These are phyloP conservation scores for Fusarium pininemorale DNA, from an alignment of 2,329 filamentous ascomycete species.

Conservation along the genomic window DNA sequence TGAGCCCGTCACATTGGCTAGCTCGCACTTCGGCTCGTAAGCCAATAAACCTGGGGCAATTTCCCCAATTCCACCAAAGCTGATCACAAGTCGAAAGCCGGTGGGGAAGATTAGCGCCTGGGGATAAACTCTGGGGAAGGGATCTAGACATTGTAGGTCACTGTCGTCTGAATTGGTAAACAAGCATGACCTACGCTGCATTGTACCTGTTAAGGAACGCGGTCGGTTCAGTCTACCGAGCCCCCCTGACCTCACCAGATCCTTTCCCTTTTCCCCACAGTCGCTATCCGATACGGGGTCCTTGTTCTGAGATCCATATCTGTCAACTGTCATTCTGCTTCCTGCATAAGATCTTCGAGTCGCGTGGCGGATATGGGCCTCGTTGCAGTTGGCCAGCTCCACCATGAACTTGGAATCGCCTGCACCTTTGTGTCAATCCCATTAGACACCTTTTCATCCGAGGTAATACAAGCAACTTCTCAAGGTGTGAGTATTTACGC, in stretches of 20 bases:
- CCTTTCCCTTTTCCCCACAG: neutral
- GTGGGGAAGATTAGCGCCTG: neutral
- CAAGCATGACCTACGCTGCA: neutral
- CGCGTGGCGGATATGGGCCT: neutral
- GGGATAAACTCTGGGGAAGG: neutral
- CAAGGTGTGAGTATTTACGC: no score
- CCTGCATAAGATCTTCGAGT: neutral
- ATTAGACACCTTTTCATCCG: no score
- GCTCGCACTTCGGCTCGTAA: rapidly evolving
- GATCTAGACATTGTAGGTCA: neutral
- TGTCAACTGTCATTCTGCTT: neutral
- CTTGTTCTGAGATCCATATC: neutral
- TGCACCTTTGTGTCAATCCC: neutral
- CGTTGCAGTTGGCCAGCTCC: neutral
- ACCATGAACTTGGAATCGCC: neutral
- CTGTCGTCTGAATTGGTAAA: rapidly evolving
- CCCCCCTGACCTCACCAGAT: neutral
- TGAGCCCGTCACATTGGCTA: rapidly evolving
- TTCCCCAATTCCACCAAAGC: neutral
- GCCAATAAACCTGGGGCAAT: neutral
- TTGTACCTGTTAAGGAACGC: neutral
- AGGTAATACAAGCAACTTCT: neutral
- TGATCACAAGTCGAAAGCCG: neutral
- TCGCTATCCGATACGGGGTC: rapidly evolving
- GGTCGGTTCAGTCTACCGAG: neutral